These are phyloP conservation scores for Phallus indusiatus DNA, from an alignment of 768 basidiomycete species.

Conservation along the genomic window DNA sequence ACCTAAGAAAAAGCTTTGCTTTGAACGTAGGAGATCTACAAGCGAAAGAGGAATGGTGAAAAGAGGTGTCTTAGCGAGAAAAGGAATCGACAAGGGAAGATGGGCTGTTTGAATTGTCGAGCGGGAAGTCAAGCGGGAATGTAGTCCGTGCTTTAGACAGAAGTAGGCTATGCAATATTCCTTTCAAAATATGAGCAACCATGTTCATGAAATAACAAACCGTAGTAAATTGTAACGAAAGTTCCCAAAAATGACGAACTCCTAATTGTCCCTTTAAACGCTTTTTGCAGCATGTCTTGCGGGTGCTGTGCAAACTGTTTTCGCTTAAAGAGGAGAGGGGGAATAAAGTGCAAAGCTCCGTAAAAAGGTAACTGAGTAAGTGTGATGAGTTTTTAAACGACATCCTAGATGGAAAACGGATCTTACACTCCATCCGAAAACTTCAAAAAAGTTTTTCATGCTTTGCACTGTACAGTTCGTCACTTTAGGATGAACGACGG, in stretches of 20 bases:
- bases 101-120: slow-evolving; percentile 22
- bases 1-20: slow-evolving; percentile 61
- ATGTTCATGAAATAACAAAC: slow-evolving; percentile 30
- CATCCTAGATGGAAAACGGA: slow-evolving; percentile 14
- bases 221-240: slow-evolving; percentile 76
- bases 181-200: background rate
- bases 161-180: slow-evolving; percentile 35
- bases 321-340: slow-evolving; percentile 74
- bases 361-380: slow-evolving; percentile 36
- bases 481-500: slow-evolving; percentile 67
- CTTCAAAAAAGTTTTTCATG: slow-evolving; percentile 64
- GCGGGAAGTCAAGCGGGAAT: slow-evolving; percentile 34
- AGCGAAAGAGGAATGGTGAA: slow-evolving; percentile 35
- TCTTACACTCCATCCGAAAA: slow-evolving; percentile 73
- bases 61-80: slow-evolving; percentile 14
- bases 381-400: slow-evolving; percentile 22
- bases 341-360: slow-evolving; percentile 83
- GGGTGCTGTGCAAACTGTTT: slow-evolving; percentile 59
- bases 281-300: slow-evolving; percentile 49
- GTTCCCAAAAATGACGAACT: slow-evolving; percentile 82
- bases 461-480: slow-evolving; percentile 52
- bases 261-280: slow-evolving; percentile 62
- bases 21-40: slow-evolving; percentile 52
- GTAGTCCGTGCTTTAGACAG: slow-evolving; percentile 57
- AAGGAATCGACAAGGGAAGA: background rate